phyloP scores from a whole-genome alignment of 2,329 filamentous ascomycete species.

The Daldinia eschscholtzii region DNA sequence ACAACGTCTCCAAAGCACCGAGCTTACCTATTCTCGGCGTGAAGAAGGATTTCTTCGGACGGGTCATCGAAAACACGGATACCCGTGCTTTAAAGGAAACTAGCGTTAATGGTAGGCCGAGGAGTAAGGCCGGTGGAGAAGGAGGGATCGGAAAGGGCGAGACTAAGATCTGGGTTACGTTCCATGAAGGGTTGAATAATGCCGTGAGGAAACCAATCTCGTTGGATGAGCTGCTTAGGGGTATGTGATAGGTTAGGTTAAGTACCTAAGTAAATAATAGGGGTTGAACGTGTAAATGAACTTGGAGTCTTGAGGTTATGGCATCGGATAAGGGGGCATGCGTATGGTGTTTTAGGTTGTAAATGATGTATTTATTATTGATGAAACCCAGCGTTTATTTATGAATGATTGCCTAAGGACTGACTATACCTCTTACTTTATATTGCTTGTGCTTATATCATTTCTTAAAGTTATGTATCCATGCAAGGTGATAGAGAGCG shows the following conservation, averaged over 20 bases:
- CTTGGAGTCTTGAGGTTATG: slow-evolving; percentile 14
- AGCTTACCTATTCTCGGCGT: slow-evolving; percentile 52
- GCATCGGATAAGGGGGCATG: slow-evolving; percentile 30
- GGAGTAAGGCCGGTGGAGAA: slow-evolving; percentile 46
- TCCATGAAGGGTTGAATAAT: slow-evolving; percentile 82
- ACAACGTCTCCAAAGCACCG: slow-evolving; percentile 44
- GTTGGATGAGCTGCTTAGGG: slow-evolving; percentile 75
- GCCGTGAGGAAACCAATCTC: slow-evolving; percentile 81
- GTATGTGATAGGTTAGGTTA: slow-evolving; percentile 56
- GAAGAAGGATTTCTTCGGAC: slow-evolving; percentile 58
- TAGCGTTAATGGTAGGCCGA: slow-evolving; percentile 53
- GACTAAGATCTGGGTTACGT: slow-evolving; percentile 78
- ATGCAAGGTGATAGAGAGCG: background rate
- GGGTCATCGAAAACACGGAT: slow-evolving; percentile 51
- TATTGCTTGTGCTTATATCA: background rate
- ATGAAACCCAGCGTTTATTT: background rate
- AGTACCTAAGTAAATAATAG: slow-evolving; percentile 48
- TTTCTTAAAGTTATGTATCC: background rate
- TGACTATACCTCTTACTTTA: background rate
- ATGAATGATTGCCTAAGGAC: background rate
- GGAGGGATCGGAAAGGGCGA: slow-evolving; percentile 56
- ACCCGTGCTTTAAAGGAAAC: slow-evolving; percentile 54
- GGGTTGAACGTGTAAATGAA: slow-evolving; percentile 8
- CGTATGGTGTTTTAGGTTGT: slow-evolving; percentile 34
- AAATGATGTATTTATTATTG: background rate